Conservation (phyloP, 1,284 basidiomycete species). For the Gomphus bonarii region DNA sequence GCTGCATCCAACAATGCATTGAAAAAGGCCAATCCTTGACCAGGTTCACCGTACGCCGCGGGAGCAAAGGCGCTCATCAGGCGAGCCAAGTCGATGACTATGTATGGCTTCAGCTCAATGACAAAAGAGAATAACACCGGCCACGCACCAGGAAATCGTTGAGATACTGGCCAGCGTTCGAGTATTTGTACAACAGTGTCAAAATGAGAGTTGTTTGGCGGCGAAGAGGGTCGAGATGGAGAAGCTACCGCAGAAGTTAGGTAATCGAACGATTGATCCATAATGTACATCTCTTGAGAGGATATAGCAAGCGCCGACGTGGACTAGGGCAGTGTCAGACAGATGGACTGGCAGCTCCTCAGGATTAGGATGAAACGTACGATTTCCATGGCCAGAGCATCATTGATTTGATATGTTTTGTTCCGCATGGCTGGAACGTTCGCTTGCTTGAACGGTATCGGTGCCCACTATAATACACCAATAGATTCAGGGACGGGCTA, state of each 20-base stretch:
- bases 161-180: slow-evolving; percentile 68
- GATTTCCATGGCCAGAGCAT: slow-evolving; percentile 55
- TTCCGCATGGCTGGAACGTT: slow-evolving; percentile 81
- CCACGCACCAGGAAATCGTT: slow-evolving; percentile 72
- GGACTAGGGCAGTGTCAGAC: slow-evolving; percentile 32
- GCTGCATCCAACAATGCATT: slow-evolving; percentile 56
- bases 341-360: not conserved
- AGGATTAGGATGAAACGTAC: slow-evolving; percentile 29
- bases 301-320: slow-evolving; percentile 61
- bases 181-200: slow-evolving; percentile 58
- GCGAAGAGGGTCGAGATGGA: slow-evolving; percentile 23
- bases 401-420: slow-evolving; percentile 79
- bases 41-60: slow-evolving; percentile 35
- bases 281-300: slow-evolving; percentile 47
- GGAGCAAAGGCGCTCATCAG: slow-evolving; percentile 64
- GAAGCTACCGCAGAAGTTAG: slow-evolving; percentile 45
- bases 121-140: not conserved
- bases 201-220: slow-evolving; percentile 40
- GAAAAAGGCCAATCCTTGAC: slow-evolving; percentile 43
- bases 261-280: slow-evolving; percentile 60
- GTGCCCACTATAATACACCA: slow-evolving; percentile 31
- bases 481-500: not conserved
- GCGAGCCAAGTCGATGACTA: slow-evolving; percentile 84
- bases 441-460: slow-evolving; percentile 75
- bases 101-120: not conserved